Evolutionary conservation across 192 early-diverging fungal species (phyloP).

Genomic region (Backusella psychrophila): DNA sequence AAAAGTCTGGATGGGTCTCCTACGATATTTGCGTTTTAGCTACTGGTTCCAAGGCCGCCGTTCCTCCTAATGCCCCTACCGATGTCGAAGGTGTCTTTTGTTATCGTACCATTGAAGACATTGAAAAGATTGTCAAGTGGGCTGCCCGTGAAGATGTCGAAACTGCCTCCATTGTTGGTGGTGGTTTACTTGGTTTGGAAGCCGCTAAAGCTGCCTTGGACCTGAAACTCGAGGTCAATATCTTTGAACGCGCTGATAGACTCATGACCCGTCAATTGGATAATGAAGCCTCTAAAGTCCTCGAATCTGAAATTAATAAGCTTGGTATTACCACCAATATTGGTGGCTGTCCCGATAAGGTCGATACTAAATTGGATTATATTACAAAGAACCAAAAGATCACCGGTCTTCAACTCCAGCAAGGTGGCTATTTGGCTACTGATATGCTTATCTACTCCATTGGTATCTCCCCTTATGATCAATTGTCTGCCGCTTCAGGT

Average conservation of each 20-base stretch:
- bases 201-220: conserved; percentile 62
- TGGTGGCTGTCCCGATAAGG: conserved; percentile 19
- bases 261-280: conserved; percentile 61
- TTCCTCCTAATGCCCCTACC: conserved; percentile 49
- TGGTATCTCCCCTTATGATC: conserved; percentile 59
- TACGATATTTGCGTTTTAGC: conserved; percentile 61
- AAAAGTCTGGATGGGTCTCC: conserved; percentile 19
- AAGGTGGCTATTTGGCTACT: conserved; percentile 38
- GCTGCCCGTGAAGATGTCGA: conserved; percentile 19
- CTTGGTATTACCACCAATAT: conserved; percentile 34
- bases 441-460: conserved; percentile 54
- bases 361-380: background rate
- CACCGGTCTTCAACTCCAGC: conserved; percentile 19
- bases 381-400: background rate
- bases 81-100: conserved; percentile 56
- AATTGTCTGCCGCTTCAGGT: conserved; percentile 25
- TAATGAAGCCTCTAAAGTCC: conserved; percentile 45
- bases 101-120: conserved; percentile 63
- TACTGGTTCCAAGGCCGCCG: conserved; percentile 56
- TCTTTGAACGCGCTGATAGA: conserved; percentile 52
- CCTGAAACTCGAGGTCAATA: conserved; percentile 45
- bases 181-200: conserved; percentile 68
- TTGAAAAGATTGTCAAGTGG: conserved; percentile 51
- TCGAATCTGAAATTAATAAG: conserved; percentile 52
- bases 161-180: conserved; percentile 59